Percentiles rank a stretch among this genome's conserved stretches.
These are phyloP conservation scores for Claviceps sp. DNA, from an alignment of 2,329 filamentous ascomycete species.

Conservation along the genomic window DNA sequence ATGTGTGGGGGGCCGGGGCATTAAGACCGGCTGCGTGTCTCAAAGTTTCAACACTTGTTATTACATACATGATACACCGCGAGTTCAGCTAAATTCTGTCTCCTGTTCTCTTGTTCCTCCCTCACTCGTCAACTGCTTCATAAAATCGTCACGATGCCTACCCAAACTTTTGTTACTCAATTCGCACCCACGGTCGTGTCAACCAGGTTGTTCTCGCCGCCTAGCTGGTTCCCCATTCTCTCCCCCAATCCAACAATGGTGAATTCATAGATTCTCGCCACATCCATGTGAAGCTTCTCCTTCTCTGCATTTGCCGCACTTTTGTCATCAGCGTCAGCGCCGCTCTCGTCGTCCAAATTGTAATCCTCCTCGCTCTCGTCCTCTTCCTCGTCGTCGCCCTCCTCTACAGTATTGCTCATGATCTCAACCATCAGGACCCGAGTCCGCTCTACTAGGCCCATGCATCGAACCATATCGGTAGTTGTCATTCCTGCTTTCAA, in stretches of 20 bases:
- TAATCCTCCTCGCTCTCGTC: conserved; percentile 22
- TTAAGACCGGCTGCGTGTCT: no score
- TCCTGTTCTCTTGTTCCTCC: no score
- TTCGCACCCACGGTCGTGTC: conserved; percentile 1
- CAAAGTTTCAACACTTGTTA: no score
- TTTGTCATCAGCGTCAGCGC: conserved; percentile 4
- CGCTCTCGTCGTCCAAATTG: not conserved
- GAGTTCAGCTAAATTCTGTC: no score
- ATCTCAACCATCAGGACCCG: conserved; percentile 57
- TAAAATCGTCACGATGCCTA: not conserved
- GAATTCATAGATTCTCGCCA: conserved; percentile 64
- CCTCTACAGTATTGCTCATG: conserved; percentile 33
- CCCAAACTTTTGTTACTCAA: not conserved
- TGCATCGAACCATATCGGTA: conserved; percentile 79
- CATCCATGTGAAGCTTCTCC: conserved; percentile 50
- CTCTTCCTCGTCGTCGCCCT: conserved; percentile 19
- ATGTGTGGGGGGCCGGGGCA: no score
- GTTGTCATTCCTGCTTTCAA: conserved; percentile 52
- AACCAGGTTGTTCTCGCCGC: conserved; percentile 8
- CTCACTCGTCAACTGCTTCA: not conserved
- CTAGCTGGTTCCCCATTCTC: conserved; percentile 36
- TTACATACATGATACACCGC: no score
- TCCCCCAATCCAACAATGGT: conserved; percentile 65
- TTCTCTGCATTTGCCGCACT: conserved; percentile 31
- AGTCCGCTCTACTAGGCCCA: conserved; percentile 66